phyloP scores from a whole-genome alignment of 2,329 filamentous ascomycete genomes.

The Nemania sp. region DNA sequence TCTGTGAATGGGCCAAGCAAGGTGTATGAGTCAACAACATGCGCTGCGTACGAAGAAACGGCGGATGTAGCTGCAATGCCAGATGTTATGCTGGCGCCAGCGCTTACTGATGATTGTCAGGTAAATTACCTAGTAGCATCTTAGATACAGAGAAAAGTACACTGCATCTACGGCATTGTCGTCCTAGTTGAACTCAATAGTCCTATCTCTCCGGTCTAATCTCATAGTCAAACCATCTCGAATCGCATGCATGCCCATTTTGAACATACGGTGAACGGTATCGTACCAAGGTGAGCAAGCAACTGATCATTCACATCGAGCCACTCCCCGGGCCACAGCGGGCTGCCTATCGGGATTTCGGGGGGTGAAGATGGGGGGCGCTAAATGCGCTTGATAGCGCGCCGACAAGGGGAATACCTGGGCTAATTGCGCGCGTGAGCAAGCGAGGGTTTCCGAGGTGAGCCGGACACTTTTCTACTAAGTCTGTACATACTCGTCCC shows the following conservation, averaged over 20 bases:
- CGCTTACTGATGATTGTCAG: slow-evolving; percentile 2
- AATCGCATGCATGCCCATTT: background rate
- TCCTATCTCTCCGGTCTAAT: background rate
- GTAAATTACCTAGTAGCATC: background rate
- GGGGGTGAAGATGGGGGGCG: slow-evolving; percentile 13
- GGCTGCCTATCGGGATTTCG: background rate
- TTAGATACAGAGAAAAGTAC: background rate
- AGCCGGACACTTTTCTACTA: background rate
- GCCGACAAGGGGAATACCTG: slow-evolving; percentile 4
- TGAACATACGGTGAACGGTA: slow-evolving; percentile 18
- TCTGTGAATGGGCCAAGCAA: background rate
- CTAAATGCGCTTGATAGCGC: slow-evolving; percentile 26
- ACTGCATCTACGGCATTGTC: background rate
- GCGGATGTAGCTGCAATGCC: background rate
- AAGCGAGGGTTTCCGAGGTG: background rate
- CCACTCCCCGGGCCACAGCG: slow-evolving; percentile 7
- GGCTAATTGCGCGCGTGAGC: slow-evolving; percentile 7
- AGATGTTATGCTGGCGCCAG: slow-evolving; percentile 30
- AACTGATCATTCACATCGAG: slow-evolving; percentile 2
- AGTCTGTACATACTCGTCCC: slow-evolving; percentile 3
- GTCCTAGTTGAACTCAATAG: background rate
- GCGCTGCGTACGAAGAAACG: slow-evolving; percentile 5
- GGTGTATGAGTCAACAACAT: background rate
- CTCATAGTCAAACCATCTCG: slow-evolving; percentile 12
- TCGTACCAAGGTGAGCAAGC: slow-evolving; percentile 26